These are phyloP conservation scores for Cladosporium cucumerinum DNA, from an alignment of 2,329 filamentous ascomycete species.

Conservation along the genomic window DNA sequence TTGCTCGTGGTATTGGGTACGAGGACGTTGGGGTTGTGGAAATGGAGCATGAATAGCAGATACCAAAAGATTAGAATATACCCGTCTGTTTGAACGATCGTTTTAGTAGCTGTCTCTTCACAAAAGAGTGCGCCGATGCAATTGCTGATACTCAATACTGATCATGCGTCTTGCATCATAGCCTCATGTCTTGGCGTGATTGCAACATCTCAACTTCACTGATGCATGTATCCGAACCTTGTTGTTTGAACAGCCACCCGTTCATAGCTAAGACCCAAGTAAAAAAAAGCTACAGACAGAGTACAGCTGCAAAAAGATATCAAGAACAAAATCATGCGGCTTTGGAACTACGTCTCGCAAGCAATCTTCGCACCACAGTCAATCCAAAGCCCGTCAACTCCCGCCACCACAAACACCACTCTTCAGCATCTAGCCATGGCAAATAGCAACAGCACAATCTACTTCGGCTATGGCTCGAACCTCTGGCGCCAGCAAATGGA, in stretches of 20 bases:
- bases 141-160: neutral
- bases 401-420: neutral
- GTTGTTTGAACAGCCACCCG: neutral
- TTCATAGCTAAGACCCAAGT: neutral
- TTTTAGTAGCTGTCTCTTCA: neutral
- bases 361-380: slow-evolving; percentile 1
- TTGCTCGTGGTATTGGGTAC: slow-evolving; percentile 2
- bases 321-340: neutral
- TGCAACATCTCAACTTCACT: neutral
- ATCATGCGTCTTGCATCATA: neutral
- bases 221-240: neutral
- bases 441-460: slow-evolving; percentile 41
- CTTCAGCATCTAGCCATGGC: neutral
- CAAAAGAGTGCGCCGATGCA: neutral
- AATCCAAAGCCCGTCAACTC: neutral
- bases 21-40: neutral
- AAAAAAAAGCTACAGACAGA: neutral
- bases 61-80: slow-evolving; percentile 15
- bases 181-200: slow-evolving; percentile 1
- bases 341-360: slow-evolving; percentile 12
- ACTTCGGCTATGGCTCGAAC: slow-evolving; percentile 72
- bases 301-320: neutral
- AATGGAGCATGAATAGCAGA: slow-evolving; percentile 8
- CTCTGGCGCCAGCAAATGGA: slow-evolving; percentile 65
- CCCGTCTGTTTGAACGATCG: neutral